Evolutionary conservation across 2,329 filamentous ascomycete species (phyloP).

Genomic region (Talaromyces sp.): DNA sequence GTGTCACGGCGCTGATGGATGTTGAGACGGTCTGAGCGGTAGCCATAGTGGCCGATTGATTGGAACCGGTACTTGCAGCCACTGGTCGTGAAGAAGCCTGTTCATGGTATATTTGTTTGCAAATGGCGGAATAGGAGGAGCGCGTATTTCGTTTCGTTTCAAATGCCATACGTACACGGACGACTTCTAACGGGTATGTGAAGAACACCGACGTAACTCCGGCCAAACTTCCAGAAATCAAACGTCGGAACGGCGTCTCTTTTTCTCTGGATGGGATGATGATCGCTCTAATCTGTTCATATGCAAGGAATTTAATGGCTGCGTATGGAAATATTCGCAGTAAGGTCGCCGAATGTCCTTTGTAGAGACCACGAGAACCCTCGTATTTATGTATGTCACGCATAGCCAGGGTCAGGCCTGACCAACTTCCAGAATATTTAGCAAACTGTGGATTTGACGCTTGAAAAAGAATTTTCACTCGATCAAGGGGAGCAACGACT

Average conservation of each 20-base stretch:
- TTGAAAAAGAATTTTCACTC: constrained; percentile 98
- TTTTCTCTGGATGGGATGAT: constrained; percentile 67
- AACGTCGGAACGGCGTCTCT: constrained; percentile 72
- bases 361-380: constrained; percentile 72
- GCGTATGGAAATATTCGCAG: constrained; percentile 96
- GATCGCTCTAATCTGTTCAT: constrained; percentile 83
- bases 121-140: constrained; percentile 69
- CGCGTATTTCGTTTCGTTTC: constrained; percentile 74
- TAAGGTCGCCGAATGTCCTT: constrained; percentile 89
- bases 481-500: constrained; percentile 87
- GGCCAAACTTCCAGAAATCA: constrained; percentile 42
- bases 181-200: constrained; percentile 91
- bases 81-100: constrained; percentile 43
- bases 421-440: constrained; percentile 87
- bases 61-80: constrained; percentile 34
- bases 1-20: constrained; percentile 49
- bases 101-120: constrained; percentile 81
- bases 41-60: constrained; percentile 30
- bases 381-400: constrained; percentile 73
- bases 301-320: constrained; percentile 95
- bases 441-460: constrained; percentile 88
- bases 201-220: constrained; percentile 91
- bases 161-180: constrained; percentile 87
- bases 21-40: constrained; percentile 31
- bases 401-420: constrained; percentile 75